Percentiles rank a stretch among this genome's conserved stretches.
Conservation (phyloP, 306 rosid genomes). For the Mimosa bimucronata region DNA sequence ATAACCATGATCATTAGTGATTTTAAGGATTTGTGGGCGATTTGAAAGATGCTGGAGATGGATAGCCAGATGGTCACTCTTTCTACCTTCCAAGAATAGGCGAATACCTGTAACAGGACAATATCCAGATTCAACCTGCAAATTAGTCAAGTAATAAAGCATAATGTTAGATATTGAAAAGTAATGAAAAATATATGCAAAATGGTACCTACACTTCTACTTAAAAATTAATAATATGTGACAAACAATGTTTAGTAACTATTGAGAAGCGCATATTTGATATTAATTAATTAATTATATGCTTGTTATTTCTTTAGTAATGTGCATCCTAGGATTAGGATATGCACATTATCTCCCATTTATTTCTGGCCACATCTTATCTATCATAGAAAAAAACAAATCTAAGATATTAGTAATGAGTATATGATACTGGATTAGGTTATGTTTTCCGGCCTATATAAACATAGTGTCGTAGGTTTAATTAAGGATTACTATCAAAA, state of each 20-base stretch:
- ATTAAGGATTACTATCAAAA: too few species aligned
- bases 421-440: not conserved
- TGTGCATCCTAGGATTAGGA: not conserved
- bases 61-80: slow-evolving; percentile 58
- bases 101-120: slow-evolving; percentile 74
- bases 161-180: not conserved
- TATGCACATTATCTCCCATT: too few species aligned
- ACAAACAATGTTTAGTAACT: not conserved
- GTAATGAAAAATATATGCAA: not conserved
- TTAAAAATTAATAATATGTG: not conserved
- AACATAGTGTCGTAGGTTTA: not conserved
- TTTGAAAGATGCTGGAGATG: slow-evolving; percentile 77
- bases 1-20: slow-evolving; percentile 40
- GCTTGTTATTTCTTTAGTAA: not conserved
- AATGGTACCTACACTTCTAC: not conserved
- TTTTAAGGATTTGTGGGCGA: slow-evolving; percentile 52
- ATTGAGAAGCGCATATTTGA: not conserved
- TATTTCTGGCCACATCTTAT: too few species aligned
- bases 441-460: not conserved
- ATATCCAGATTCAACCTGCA: slow-evolving; percentile 60
- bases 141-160: slow-evolving; percentile 30
- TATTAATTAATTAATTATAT: too few species aligned
- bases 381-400: not conserved
- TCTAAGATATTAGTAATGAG: not conserved
- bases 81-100: slow-evolving; percentile 67